Conservation (phyloP, 495 filamentous ascomycete genomes). For the Podospora appendiculata region DNA sequence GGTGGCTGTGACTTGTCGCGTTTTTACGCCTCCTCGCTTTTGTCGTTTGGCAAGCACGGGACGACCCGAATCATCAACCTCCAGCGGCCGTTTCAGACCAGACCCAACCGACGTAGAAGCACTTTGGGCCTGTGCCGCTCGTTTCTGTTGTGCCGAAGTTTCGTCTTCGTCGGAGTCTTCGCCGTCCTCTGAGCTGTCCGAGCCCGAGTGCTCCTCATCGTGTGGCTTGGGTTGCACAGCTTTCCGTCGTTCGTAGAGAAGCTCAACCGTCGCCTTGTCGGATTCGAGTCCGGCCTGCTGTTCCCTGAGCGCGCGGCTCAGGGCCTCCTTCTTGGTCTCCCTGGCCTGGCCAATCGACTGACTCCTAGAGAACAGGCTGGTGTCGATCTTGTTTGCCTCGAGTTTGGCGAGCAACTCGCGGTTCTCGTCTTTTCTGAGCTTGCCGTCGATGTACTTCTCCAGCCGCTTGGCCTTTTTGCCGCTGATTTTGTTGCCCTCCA, state of each 20-base stretch:
- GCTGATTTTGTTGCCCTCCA: slow-evolving; percentile 70
- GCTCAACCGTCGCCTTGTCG: slow-evolving; percentile 27
- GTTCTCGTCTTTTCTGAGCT: slow-evolving; percentile 92
- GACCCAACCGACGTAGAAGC: slow-evolving; percentile 47
- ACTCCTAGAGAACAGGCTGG: slow-evolving; percentile 66
- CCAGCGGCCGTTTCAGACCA: slow-evolving; percentile 81
- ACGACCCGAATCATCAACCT: slow-evolving; percentile 65
- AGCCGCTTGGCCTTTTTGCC: slow-evolving; percentile 90
- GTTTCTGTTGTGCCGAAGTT: slow-evolving; percentile 1
- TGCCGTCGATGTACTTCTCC: slow-evolving; percentile 96
- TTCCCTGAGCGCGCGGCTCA: slow-evolving; percentile 53
- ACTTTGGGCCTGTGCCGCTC: not conserved
- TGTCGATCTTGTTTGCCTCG: slow-evolving; percentile 70
- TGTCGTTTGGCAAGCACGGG: slow-evolving; percentile 71
- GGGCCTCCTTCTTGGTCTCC: slow-evolving; percentile 58
- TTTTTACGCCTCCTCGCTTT: slow-evolving; percentile 44
- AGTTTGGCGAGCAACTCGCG: slow-evolving; percentile 76
- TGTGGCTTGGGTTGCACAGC: slow-evolving; percentile 4
- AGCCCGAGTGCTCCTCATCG: slow-evolving; percentile 10
- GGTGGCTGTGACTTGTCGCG: slow-evolving; percentile 25
- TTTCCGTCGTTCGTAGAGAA: slow-evolving; percentile 26
- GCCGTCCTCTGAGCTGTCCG: slow-evolving; percentile 26
- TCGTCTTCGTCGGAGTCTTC: slow-evolving; percentile 11
- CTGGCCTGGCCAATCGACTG: slow-evolving; percentile 61
- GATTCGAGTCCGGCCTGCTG: slow-evolving; percentile 49